Conservation (phyloP, 2,329 filamentous ascomycete genomes). For the Zymoseptoria crescenta region DNA sequence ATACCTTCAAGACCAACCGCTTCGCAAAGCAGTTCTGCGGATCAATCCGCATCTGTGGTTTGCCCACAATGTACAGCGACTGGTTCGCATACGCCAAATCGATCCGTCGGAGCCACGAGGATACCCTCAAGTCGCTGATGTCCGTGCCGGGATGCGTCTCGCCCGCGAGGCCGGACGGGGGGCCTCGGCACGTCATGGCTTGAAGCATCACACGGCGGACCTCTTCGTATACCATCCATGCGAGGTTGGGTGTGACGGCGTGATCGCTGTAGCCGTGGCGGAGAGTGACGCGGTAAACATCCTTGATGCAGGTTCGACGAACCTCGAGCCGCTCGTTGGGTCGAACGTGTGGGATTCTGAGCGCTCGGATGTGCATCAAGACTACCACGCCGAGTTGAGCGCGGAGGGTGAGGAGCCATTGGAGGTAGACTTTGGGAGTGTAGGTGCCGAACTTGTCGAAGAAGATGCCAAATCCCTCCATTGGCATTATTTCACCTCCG, state of each 20-base stretch:
- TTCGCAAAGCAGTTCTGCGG: conserved; percentile 26
- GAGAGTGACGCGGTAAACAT: conserved; percentile 20
- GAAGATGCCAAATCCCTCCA: conserved; percentile 58
- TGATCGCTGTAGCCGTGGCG: conserved; percentile 21
- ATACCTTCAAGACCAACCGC: conserved; percentile 43
- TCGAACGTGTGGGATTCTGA: conserved; percentile 14
- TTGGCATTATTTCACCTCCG: conserved; percentile 34
- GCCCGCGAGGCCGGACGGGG: too few species aligned
- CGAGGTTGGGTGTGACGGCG: conserved; percentile 19
- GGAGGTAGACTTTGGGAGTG: conserved; percentile 18
- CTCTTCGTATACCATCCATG: conserved; percentile 18
- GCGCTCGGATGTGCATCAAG: conserved; percentile 20
- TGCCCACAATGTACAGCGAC: conserved; percentile 22
- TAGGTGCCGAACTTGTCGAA: conserved; percentile 60
- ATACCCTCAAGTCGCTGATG: not conserved
- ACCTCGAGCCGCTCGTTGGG: conserved; percentile 18
- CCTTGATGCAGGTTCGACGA: conserved; percentile 11
- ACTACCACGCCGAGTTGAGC: conserved; percentile 19
- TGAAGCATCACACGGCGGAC: conserved; percentile 14
- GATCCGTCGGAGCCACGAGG: conserved; percentile 5
- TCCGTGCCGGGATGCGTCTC: not conserved
- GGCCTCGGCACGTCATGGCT: not conserved
- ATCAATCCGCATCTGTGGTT: conserved; percentile 19
- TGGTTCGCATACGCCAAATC: conserved; percentile 16
- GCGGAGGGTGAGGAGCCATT: conserved; percentile 20